phyloP scores from a whole-genome alignment of 1,284 basidiomycete genomes.

The Phellopilus nigrolimitatus region DNA sequence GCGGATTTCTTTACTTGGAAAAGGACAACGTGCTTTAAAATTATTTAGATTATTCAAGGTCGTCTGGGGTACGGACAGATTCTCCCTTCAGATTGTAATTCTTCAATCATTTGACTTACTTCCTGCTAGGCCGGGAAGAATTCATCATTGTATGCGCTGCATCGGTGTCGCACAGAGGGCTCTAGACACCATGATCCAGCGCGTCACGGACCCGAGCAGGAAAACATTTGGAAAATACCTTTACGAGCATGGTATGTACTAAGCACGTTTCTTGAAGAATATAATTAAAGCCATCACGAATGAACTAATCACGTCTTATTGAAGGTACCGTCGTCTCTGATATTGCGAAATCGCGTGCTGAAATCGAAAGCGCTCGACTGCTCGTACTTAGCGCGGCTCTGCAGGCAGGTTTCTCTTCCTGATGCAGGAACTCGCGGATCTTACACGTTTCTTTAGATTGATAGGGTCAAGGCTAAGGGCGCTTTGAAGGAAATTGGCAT shows the following conservation, averaged over 20 bases:
- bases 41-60: slow-evolving; percentile 85
- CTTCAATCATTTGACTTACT: not conserved
- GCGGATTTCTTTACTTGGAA: not conserved
- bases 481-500: slow-evolving; percentile 97
- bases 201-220: slow-evolving; percentile 87
- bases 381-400: slow-evolving; percentile 92
- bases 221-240: slow-evolving; percentile 94
- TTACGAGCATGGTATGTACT: slow-evolving; percentile 77
- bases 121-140: slow-evolving; percentile 75
- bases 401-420: slow-evolving; percentile 51
- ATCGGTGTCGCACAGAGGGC: slow-evolving; percentile 86
- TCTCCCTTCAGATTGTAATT: slow-evolving; percentile 30
- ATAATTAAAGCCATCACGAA: slow-evolving; percentile 46
- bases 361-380: slow-evolving; percentile 85
- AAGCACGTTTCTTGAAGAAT: slow-evolving; percentile 1
- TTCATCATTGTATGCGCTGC: slow-evolving; percentile 98
- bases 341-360: slow-evolving; percentile 88
- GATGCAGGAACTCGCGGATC: not conserved
- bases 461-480: slow-evolving; percentile 86
- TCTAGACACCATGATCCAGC: slow-evolving; percentile 82
- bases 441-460: slow-evolving; percentile 57
- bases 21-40: not conserved
- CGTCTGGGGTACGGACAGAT: slow-evolving; percentile 95
- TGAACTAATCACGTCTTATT: too few relatives aligned
- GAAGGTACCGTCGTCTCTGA: slow-evolving; percentile 84